These are phyloP conservation scores for Pelargonium myrrhifolium DNA, from an alignment of 441 rosid genomes.

Conservation along the genomic window DNA sequence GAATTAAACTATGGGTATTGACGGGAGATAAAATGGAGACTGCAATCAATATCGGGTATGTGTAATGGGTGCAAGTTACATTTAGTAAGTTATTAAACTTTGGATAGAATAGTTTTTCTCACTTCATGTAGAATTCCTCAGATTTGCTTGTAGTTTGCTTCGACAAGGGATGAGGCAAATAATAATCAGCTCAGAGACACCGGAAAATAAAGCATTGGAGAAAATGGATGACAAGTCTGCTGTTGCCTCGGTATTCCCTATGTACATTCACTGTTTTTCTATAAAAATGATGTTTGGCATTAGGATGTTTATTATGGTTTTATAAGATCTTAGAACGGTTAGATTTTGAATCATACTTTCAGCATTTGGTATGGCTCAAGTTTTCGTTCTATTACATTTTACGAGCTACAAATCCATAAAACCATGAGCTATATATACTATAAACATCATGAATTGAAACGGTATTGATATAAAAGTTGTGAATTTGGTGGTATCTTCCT, in stretches of 20 bases:
- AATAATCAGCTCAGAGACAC: conserved; percentile 69
- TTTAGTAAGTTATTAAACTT: no score
- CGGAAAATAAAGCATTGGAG: conserved; percentile 52
- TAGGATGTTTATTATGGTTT: no score
- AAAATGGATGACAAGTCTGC: conserved; percentile 65
- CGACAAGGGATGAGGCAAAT: conserved; percentile 92
- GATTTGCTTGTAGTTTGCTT: conserved; percentile 90
- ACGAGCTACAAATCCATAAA: no score
- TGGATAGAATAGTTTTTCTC: conserved; percentile 20
- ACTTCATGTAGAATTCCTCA: conserved; percentile 35
- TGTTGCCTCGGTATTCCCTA: conserved; percentile 41
- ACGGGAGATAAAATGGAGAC: conserved; percentile 99
- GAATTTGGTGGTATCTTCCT: conserved; percentile 14
- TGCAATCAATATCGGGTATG: conserved; percentile 92
- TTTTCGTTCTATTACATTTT: no score
- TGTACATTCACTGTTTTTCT: background rate
- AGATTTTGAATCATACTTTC: no score
- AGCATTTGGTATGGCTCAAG: no score
- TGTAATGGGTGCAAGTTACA: background rate
- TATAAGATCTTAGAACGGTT: no score
- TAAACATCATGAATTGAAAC: no score
- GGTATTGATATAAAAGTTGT: background rate
- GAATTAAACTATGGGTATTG: conserved; percentile 91
- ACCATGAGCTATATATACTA: no score
- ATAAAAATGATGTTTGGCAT: background rate